These are phyloP conservation scores for Sphaerulina vaccinii DNA, from an alignment of 2,329 filamentous ascomycete genomes.

Conservation along the genomic window DNA sequence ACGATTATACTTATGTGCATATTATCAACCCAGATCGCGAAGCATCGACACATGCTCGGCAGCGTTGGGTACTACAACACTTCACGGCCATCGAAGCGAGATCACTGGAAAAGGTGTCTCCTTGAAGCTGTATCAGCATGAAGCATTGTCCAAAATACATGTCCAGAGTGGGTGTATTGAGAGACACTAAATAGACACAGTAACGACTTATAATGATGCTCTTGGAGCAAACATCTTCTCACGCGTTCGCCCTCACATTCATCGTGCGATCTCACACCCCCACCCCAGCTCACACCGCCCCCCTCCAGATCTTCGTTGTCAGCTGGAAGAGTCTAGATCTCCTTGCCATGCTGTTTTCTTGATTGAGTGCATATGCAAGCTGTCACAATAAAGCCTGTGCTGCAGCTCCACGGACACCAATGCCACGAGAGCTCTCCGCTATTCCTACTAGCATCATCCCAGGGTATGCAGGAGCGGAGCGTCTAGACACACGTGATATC, in stretches of 20 bases:
- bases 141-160: background rate
- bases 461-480: too few species aligned
- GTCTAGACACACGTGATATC: too few species aligned
- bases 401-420: background rate
- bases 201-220: background rate
- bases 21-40: constrained; percentile 20
- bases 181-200: background rate
- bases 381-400: background rate
- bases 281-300: background rate
- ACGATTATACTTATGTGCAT: constrained; percentile 15
- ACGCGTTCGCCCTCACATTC: background rate
- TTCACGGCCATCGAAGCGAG: background rate
- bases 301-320: background rate
- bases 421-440: too few species aligned
- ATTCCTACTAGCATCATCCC: too few species aligned
- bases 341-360: background rate
- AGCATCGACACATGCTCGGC: constrained; percentile 9
- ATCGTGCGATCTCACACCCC: background rate
- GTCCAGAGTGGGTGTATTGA: background rate
- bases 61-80: constrained; percentile 14
- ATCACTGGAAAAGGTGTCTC: background rate
- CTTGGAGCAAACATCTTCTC: background rate
- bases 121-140: too few species aligned
- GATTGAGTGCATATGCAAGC: background rate
- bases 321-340: background rate